Conservation (phyloP, 1,284 basidiomycete genomes). For the Apiotrichum brassicae region DNA sequence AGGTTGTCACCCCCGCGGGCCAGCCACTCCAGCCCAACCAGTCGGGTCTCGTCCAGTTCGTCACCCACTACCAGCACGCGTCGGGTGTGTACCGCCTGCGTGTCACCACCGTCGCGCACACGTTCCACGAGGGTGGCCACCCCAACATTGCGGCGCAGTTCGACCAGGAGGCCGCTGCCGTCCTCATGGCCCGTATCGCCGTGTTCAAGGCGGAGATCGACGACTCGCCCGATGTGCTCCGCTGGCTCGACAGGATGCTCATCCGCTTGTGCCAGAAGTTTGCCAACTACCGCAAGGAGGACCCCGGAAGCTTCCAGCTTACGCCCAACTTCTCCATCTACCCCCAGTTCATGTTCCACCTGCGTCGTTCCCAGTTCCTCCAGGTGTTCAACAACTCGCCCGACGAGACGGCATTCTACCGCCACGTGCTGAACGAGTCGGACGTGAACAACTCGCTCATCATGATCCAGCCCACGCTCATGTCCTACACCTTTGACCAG, state of each 20-base stretch:
- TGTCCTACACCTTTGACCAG: slow-evolving; percentile 95
- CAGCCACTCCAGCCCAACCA: slow-evolving; percentile 87
- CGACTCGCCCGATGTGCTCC: slow-evolving; percentile 90
- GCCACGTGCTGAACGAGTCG: slow-evolving; percentile 92
- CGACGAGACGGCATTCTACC: slow-evolving; percentile 98
- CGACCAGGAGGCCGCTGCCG: slow-evolving; percentile 97
- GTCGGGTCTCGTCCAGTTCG: slow-evolving; percentile 93
- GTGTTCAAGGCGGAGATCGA: slow-evolving; percentile 99
- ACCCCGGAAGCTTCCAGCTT: slow-evolving; percentile 87
- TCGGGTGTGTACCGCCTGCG: slow-evolving; percentile 90
- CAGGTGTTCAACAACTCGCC: slow-evolving; percentile 99
- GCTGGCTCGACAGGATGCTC: slow-evolving; percentile 98
- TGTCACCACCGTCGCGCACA: slow-evolving; percentile 93
- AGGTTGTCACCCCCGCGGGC: slow-evolving; percentile 97
- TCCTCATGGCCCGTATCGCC: slow-evolving; percentile 97
- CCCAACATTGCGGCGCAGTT: slow-evolving; percentile 89
- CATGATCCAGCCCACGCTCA: slow-evolving; percentile 99
- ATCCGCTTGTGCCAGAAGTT: slow-evolving; percentile 99
- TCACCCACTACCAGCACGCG: slow-evolving; percentile 97
- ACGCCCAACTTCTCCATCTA: slow-evolving; percentile 98
- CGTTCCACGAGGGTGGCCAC: slow-evolving; percentile 94
- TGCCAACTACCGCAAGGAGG: slow-evolving; percentile 97
- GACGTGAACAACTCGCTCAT: slow-evolving; percentile 99
- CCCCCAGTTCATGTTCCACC: slow-evolving; percentile 99
- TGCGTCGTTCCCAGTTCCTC: slow-evolving; percentile 93